A percentile compares a stretch with the other conserved stretches of the same genome.
Conservation (phyloP, 1,139 yeast species). For the Yamadazyma triangularis region DNA sequence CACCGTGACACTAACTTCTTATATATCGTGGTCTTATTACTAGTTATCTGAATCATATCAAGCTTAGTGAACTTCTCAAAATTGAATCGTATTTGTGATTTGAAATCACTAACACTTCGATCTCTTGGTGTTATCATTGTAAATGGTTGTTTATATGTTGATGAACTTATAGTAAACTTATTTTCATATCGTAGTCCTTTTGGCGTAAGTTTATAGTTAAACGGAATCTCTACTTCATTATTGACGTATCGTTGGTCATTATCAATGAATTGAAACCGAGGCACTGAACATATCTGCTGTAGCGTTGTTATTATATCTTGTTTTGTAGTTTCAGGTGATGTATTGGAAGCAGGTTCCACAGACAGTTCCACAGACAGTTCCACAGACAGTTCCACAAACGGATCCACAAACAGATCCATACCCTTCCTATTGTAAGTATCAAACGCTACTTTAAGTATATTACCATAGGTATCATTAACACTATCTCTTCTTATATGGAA, state of each 20-base stretch:
- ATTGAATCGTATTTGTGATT: conserved; percentile 27
- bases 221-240: conserved; percentile 22
- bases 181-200: conserved; percentile 18
- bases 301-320: no score
- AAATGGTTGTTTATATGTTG: conserved; percentile 24
- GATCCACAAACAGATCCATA: background rate
- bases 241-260: conserved; percentile 21
- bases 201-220: conserved; percentile 23
- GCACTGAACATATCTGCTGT: conserved; percentile 20
- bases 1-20: no score
- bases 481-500: conserved; percentile 19
- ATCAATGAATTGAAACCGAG: conserved; percentile 31
- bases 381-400: background rate
- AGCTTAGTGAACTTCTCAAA: conserved; percentile 30
- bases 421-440: conserved; percentile 1
- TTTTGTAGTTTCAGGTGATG: no score
- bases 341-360: no score
- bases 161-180: conserved; percentile 18
- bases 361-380: background rate
- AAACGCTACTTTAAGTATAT: conserved; percentile 6
- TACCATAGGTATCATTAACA: conserved; percentile 4
- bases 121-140: conserved; percentile 14
- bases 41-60: no score
- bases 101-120: conserved; percentile 12
- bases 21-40: no score